Evolutionary conservation across 1,284 basidiomycete species (phyloP), one percentile per base, ranked within the genome.

Genomic region (Pisolithus thermaeus): DNA sequence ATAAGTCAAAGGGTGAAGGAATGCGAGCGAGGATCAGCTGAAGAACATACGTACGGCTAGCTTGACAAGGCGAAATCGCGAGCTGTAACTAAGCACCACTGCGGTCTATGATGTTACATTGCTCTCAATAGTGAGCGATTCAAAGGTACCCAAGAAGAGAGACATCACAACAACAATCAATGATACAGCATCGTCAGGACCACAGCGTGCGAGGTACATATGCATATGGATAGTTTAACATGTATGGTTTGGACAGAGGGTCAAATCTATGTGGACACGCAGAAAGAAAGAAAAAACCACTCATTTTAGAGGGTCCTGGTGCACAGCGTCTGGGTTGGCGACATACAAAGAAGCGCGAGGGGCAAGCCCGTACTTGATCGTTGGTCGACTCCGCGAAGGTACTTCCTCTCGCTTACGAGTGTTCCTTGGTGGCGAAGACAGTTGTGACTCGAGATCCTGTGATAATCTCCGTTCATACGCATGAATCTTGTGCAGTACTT

Each of bases 321-420:
- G 51, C 4, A 12, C 3, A 9, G 18, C 7, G 58, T 80, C 77
- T 12, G 79, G 78, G 56, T 80, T 80, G 27, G 76, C 74, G 41
- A 80, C 68, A 52, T 73, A 80, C 37, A 80, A 62, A 42, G 75
- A 67, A 16, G 73, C 61, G 55, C 68, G 71, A 28, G 71, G 77
- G 27, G 68, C 75, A 30, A 78, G 65, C 4, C 77, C 78, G 49
- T 80, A 80, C 36, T 63, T 61, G 41, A 72, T 60, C 22, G 59
- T 65, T 38, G 61, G 57, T 30, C 64, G 60, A 52, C 63, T 57
- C 57, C 63, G 58, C 39, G 61, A 56, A 55, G 63, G 55, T 5
- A 60, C 53, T 53, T 64, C 67, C 56, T 69, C 63, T 7, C 56
- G 57, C 22, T 50, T 61, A 27, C 62, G 60, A 36, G 67, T 69